These are phyloP conservation scores for Panaeolus cyanescens DNA, from an alignment of 768 basidiomycete genomes.

Conservation along the genomic window DNA sequence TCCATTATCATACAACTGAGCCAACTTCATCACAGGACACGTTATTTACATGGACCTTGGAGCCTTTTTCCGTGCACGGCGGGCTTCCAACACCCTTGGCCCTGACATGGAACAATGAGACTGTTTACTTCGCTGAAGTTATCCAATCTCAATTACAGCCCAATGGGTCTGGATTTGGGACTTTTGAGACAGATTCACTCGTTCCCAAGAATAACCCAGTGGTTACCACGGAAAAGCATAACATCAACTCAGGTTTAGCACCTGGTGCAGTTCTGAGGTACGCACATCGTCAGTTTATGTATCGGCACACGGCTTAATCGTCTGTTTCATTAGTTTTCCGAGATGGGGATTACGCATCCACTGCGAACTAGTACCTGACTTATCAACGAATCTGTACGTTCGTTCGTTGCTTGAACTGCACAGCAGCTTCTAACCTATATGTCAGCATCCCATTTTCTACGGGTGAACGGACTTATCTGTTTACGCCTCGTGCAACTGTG, in stretches of 20 bases:
- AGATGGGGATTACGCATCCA: conserved; percentile 10
- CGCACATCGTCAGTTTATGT: background rate
- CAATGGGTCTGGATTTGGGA: conserved; percentile 4
- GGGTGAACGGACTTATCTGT: conserved; percentile 30
- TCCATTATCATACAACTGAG: background rate
- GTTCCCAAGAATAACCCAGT: background rate
- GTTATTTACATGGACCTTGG: conserved; percentile 38
- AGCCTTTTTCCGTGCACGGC: conserved; percentile 36
- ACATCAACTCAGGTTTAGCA: background rate
- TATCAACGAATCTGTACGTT: conserved; percentile 1
- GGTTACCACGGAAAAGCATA: background rate
- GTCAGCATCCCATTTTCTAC: conserved; percentile 7
- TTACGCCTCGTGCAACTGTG: conserved; percentile 34
- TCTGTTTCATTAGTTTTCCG: conserved; percentile 6
- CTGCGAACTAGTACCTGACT: conserved; percentile 1
- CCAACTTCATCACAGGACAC: conserved; percentile 25
- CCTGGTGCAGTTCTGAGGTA: conserved; percentile 4
- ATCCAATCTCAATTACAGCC: conserved; percentile 2
- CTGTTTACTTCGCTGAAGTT: conserved; percentile 7
- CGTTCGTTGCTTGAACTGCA: background rate
- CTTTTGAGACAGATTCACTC: background rate
- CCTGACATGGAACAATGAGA: background rate
- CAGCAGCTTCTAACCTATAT: background rate
- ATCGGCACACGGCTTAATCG: background rate
- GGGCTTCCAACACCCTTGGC: conserved; percentile 23